Conservation (phyloP, 2,329 filamentous ascomycete species). For the Myotisia sp. region DNA sequence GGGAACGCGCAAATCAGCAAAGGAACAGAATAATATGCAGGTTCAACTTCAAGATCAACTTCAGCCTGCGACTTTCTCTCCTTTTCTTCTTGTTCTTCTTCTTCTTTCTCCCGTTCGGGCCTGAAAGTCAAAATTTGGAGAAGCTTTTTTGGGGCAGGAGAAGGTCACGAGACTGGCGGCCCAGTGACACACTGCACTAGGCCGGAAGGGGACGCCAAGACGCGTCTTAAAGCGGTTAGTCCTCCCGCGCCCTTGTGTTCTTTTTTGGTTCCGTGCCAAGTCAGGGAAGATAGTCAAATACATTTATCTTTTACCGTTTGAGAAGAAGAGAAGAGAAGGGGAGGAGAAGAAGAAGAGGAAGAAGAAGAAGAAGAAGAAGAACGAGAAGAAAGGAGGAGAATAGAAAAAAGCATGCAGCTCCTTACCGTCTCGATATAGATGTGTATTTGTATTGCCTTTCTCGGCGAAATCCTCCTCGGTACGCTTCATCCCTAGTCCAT, state of each 20-base stretch:
- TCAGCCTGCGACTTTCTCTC: no score
- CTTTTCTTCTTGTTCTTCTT: no score
- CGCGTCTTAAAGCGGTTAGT: slow-evolving; percentile 1
- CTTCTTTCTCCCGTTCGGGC: no score
- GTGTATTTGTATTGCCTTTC: neutral
- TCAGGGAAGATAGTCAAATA: neutral
- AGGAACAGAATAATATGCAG: neutral
- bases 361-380: neutral
- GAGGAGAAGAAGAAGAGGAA: neutral
- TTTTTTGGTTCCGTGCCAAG: slow-evolving; percentile 4
- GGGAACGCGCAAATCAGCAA: slow-evolving; percentile 3
- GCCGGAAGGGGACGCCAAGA: slow-evolving; percentile 1
- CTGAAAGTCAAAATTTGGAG: neutral
- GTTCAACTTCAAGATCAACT: no score
- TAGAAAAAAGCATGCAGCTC: neutral
- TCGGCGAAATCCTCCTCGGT: neutral
- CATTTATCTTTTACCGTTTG: no score
- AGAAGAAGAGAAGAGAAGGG: neutral
- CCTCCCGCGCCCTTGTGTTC: neutral
- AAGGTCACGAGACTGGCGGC: slow-evolving; percentile 2
- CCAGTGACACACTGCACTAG: neutral
- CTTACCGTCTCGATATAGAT: slow-evolving; percentile 1
- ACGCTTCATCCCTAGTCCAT: neutral
- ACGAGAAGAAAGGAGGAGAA: neutral
- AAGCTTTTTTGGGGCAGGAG: slow-evolving; percentile 1